A percentile compares a stretch with the other conserved stretches of the same genome.
Evolutionary conservation across 352 stramenopile genomes (phyloP).

Genomic region (Phytophthora colocasiae): DNA sequence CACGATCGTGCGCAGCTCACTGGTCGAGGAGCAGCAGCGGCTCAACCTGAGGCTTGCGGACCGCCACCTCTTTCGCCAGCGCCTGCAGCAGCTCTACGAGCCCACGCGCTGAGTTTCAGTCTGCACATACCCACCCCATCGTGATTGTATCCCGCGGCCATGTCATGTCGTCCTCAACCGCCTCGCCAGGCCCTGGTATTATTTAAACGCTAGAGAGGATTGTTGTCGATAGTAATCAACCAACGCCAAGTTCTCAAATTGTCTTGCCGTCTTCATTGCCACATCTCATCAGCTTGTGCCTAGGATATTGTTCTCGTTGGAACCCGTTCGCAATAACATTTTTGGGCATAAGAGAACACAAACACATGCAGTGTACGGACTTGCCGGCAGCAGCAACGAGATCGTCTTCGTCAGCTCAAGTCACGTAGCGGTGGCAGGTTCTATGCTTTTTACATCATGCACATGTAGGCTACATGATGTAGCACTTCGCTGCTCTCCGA

Average conservation of each 20-base stretch:
- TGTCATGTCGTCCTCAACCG: constrained; percentile 19
- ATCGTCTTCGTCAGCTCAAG: background rate
- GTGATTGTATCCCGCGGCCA: constrained; percentile 30
- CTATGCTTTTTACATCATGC: no score
- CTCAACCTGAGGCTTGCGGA: constrained; percentile 50
- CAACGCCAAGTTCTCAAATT: background rate
- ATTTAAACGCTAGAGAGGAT: constrained; percentile 36
- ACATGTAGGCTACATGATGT: no score
- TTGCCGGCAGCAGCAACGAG: background rate
- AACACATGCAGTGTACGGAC: no score
- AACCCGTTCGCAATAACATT: background rate
- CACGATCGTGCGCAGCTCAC: constrained; percentile 43
- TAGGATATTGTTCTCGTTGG: background rate
- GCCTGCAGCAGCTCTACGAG: constrained; percentile 55
- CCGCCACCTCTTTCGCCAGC: constrained; percentile 51
- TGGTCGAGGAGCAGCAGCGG: constrained; percentile 53
- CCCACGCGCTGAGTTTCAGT: constrained; percentile 37
- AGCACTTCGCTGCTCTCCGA: no score
- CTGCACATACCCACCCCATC: constrained; percentile 12
- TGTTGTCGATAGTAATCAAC: constrained; percentile 11
- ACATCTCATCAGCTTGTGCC: background rate
- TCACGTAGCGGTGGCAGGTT: background rate
- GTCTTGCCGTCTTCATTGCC: background rate
- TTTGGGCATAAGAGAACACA: background rate
- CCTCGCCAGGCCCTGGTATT: constrained; percentile 6